These are phyloP conservation scores for Trichoderma koningiopsis DNA, from an alignment of 2,329 filamentous ascomycete species.

Conservation along the genomic window DNA sequence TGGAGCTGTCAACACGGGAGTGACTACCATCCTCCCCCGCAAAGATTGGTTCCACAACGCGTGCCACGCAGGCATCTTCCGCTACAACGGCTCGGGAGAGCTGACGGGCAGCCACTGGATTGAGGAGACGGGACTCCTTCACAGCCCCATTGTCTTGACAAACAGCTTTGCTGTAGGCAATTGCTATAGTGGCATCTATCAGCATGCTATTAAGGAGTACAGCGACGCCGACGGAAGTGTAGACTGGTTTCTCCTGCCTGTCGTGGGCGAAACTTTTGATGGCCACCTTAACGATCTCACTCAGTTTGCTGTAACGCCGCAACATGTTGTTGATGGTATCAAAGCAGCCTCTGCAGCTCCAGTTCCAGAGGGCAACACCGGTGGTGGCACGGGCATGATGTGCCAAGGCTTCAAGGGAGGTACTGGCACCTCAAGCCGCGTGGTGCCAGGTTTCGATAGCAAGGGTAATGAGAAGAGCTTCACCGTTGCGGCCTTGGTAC, in stretches of 20 bases:
- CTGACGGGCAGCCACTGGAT: slow-evolving; percentile 61
- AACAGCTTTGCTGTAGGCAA: slow-evolving; percentile 59
- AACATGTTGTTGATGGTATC: slow-evolving; percentile 57
- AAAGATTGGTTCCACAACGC: slow-evolving; percentile 45
- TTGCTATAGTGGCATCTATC: slow-evolving; percentile 51
- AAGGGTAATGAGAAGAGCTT: slow-evolving; percentile 44
- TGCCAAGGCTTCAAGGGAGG: slow-evolving; percentile 65
- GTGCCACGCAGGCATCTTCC: slow-evolving; percentile 51
- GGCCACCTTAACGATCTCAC: slow-evolving; percentile 58
- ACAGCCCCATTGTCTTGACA: slow-evolving; percentile 59
- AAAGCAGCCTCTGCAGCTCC: slow-evolving; percentile 49
- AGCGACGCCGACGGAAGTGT: slow-evolving; percentile 43
- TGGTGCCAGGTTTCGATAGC: slow-evolving; percentile 41
- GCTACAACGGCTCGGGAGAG: slow-evolving; percentile 63
- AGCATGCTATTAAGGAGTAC: slow-evolving; percentile 52
- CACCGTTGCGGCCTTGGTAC: slow-evolving; percentile 60
- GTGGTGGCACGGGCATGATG: slow-evolving; percentile 66
- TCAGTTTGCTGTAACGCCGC: slow-evolving; percentile 52
- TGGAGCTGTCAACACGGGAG: slow-evolving; percentile 44
- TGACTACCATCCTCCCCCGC: slow-evolving; percentile 50
- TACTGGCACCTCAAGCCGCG: slow-evolving; percentile 58
- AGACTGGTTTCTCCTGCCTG: slow-evolving; percentile 56
- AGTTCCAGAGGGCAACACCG: slow-evolving; percentile 60
- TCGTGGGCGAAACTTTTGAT: slow-evolving; percentile 63
- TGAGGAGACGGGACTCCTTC: slow-evolving; percentile 57